Percentiles rank a stretch among this genome's conserved stretches.
Evolutionary conservation across 768 basidiomycete species (phyloP).

Genomic region (Ramaria rubella): DNA sequence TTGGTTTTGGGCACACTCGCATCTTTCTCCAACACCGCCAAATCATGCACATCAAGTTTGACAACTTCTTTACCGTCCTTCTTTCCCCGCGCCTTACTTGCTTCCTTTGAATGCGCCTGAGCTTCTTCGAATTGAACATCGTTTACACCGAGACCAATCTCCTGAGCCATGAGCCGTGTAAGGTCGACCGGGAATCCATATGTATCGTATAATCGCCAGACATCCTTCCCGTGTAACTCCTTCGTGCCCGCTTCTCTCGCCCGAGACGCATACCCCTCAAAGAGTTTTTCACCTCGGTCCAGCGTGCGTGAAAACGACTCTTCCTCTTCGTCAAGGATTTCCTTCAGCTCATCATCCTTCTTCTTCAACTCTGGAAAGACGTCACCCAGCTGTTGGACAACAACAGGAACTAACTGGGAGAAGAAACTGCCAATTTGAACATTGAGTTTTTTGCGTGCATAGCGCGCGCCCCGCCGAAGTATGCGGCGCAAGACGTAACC

Average conservation of each 20-base stretch:
- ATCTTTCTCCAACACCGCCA: conserved; percentile 79
- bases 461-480: conserved; percentile 88
- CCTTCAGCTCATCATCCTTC: conserved; percentile 76
- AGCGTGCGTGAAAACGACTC: conserved; percentile 96
- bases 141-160: conserved; percentile 77
- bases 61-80: conserved; percentile 61
- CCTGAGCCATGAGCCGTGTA: conserved; percentile 95
- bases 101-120: conserved; percentile 81
- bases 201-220: conserved; percentile 97
- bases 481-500: conserved; percentile 97
- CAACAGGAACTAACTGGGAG: conserved; percentile 82
- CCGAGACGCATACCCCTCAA: conserved; percentile 75
- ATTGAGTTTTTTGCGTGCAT: conserved; percentile 89
- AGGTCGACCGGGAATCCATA: conserved; percentile 98
- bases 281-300: conserved; percentile 93
- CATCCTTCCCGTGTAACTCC: conserved; percentile 82
- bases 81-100: conserved; percentile 79
- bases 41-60: conserved; percentile 93
- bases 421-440: conserved; percentile 94
- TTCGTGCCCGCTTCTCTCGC: conserved; percentile 56
- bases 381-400: conserved; percentile 81
- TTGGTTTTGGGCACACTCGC: conserved; percentile 80
- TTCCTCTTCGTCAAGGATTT: conserved; percentile 96
- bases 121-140: conserved; percentile 86
- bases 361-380: conserved; percentile 92